Percentiles rank a stretch among this genome's conserved stretches.
Evolutionary conservation across 352 stramenopile species (phyloP).

Genomic region (Phytophthora fragariaefolia): DNA sequence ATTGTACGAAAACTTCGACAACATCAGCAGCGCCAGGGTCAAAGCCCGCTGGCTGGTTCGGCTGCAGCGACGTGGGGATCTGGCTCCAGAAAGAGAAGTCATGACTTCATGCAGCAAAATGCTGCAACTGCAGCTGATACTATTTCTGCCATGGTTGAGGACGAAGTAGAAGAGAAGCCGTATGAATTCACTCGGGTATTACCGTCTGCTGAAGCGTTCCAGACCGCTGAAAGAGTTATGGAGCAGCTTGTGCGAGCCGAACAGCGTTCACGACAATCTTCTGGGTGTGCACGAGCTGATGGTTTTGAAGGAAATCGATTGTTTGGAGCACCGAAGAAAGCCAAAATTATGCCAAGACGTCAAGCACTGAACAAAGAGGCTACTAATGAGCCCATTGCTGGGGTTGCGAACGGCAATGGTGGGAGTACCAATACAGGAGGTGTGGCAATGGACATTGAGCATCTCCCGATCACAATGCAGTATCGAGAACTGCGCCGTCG

Average conservation of each 20-base stretch:
- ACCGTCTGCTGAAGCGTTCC: conserved; percentile 75
- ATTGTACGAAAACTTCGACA: conserved; percentile 48
- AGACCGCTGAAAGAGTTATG: conserved; percentile 80
- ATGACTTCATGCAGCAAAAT: conserved; percentile 35
- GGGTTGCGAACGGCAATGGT: conserved; percentile 17
- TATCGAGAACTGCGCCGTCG: conserved; percentile 93
- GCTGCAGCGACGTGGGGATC: conserved; percentile 31
- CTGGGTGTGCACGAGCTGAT: conserved; percentile 88
- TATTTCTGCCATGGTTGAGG: conserved; percentile 20
- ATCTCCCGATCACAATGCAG: conserved; percentile 87
- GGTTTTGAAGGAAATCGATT: conserved; percentile 73
- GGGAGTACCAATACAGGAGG: conserved; percentile 28
- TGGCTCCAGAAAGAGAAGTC: conserved; percentile 33
- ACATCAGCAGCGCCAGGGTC: conserved; percentile 48
- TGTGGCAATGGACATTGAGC: conserved; percentile 81
- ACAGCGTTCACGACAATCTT: conserved; percentile 85
- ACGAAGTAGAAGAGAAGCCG: conserved; percentile 41
- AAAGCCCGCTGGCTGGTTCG: conserved; percentile 40
- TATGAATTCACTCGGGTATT: conserved; percentile 91
- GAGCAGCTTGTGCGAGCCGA: conserved; percentile 83
- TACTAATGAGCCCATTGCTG: conserved; percentile 38
- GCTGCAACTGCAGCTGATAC: conserved; percentile 18
- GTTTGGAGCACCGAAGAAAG: conserved; percentile 46
- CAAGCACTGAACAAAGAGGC: conserved; percentile 48
- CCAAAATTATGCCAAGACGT: conserved; percentile 37